Evolutionary conservation across 208 protist genomes (phyloP), one percentile per base, ranked within the genome.

Genomic region (Acanthamoeba lenticulata): DNA sequence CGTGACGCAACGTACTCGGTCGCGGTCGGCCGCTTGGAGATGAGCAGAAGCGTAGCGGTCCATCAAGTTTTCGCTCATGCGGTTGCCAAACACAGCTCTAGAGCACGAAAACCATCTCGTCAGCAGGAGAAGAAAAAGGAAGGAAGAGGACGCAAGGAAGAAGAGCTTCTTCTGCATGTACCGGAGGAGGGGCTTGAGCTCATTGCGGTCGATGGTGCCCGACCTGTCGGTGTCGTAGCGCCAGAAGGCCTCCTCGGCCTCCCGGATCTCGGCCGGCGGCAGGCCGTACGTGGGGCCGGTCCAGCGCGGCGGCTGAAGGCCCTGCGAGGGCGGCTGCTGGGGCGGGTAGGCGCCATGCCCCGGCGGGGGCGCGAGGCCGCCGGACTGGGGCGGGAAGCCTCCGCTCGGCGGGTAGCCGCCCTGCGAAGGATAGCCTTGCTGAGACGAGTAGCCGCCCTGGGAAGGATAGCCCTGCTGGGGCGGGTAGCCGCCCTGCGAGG

Each of bases 161-260:
- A 27, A 38, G 62, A 40, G 62, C 27, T 34, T n/a, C n/a, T n/a
- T n/a, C n/a, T n/a, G n/a, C n/a, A n/a, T n/a, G n/a, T 72, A 40
- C 62, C 55, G 40, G 36, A 90, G 83, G 47, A 69, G 40, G 83
- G 55, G 83, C 83, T 69, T 69, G 55, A 90, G 83, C 40, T 90
- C 45, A 21, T 90, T 69, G 52, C 83, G 45, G 29, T 90, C 83
- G 32, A 90, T 90, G 45, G 83, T 90, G 49, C 83, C 83, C 17
- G 83, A 90, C 29, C 29, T 60, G 34, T 90, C 83, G 55, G 83
- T 90, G 65, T 90, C 83, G 55, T 90, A 90, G 47, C 55, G 83
- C 42, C 47, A 90, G 55, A 90, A 90, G 17, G 83, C 83, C 17
- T 90, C 47, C 83, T 90, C 83, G 15, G 83, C 83, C 29, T 90